A percentile compares a stretch with the other conserved stretches of the same genome.
Evolutionary conservation across 2,329 filamentous ascomycete species (phyloP).

Genomic region (Clarireedia monteithiana): DNA sequence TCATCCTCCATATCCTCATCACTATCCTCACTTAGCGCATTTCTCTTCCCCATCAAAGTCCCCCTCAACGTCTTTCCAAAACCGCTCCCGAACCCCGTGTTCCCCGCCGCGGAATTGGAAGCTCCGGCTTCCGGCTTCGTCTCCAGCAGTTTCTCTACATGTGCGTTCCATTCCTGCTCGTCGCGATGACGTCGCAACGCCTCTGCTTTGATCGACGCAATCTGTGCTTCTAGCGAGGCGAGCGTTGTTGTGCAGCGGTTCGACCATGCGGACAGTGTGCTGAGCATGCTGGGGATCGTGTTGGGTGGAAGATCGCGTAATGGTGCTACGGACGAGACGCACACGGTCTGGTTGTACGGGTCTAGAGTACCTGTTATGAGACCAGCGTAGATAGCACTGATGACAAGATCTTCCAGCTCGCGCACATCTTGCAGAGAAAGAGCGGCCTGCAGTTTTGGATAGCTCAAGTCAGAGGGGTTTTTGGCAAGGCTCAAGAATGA

Average conservation of each 20-base stretch:
- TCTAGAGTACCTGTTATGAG: conserved; percentile 79
- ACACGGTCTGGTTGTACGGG: conserved; percentile 64
- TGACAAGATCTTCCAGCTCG: conserved; percentile 79
- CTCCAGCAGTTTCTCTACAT: conserved; percentile 27
- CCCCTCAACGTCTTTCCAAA: conserved; percentile 36
- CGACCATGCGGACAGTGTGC: conserved; percentile 66
- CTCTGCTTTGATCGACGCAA: conserved; percentile 53
- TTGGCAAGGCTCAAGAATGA: conserved; percentile 76
- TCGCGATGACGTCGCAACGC: conserved; percentile 45
- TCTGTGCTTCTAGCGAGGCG: conserved; percentile 66
- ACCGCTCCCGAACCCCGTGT: background rate
- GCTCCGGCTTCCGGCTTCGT: background rate
- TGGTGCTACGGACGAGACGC: conserved; percentile 73
- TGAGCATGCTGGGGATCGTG: conserved; percentile 60
- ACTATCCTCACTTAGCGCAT: conserved; percentile 44
- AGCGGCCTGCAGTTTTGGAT: conserved; percentile 56
- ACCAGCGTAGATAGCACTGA: conserved; percentile 78
- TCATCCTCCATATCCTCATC: conserved; percentile 2
- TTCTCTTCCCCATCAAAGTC: conserved; percentile 27
- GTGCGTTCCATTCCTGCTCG: conserved; percentile 25
- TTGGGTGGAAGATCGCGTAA: conserved; percentile 77
- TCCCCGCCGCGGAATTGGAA: background rate
- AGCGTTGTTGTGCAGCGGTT: conserved; percentile 70
- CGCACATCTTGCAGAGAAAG: conserved; percentile 60
- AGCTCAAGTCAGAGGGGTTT: conserved; percentile 61